Base-by-base conservation (phyloP, 352 stramenopile genomes). In the Phytophthora europaea region DNA sequence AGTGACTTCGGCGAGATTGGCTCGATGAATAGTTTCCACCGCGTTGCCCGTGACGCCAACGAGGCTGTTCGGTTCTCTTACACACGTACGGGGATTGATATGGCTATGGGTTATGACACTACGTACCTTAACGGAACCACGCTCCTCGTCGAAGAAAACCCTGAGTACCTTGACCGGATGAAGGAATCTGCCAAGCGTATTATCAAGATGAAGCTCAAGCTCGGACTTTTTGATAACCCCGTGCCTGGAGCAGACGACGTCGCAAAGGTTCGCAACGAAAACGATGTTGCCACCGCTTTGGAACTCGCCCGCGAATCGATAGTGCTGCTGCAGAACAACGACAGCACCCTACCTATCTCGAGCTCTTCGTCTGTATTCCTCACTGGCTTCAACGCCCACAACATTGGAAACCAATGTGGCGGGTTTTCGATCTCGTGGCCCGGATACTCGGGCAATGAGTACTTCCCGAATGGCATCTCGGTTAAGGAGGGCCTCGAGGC, bases 391-490 rank as follows among this genome's bases (percentile, higher is more conserved):
- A 28, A 8, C 7, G 45, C 45, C 0, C 1, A 52, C 8, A 4
- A 18, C 45, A 52, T 52, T 26, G 45, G n/a, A 0, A 15, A 26
- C 20, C 45, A 52, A n/a, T 52, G 45, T n/a, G 45, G 45, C 20
- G 45, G 45, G 16, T 12, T 20, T 15, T 7, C 5, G 13, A 20
- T 48, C 34, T 78, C 84, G 53, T 96, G 89, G 88, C 85, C 91
- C 61, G 90, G 87, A 4, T 78, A 80, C 47, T 76, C 82, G 6
- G 79, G 84, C 9, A 90, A 87, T 61, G 54, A 59, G 8, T 65
- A 81, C 67, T 52, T 52, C n/a, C 20, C 45, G 1, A 16, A 52
- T n/a, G 45, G 45, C 9, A 18, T 52, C 9, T 52, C 45, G 1
- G 45, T 52, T 6, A 52, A 52, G 20, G n/a, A 28, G n/a, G 45